A percentile compares a stretch with the other conserved stretches of the same genome.
Evolutionary conservation across 2,329 filamentous ascomycete species (phyloP).

Genomic region (Pezicula carpinea): DNA sequence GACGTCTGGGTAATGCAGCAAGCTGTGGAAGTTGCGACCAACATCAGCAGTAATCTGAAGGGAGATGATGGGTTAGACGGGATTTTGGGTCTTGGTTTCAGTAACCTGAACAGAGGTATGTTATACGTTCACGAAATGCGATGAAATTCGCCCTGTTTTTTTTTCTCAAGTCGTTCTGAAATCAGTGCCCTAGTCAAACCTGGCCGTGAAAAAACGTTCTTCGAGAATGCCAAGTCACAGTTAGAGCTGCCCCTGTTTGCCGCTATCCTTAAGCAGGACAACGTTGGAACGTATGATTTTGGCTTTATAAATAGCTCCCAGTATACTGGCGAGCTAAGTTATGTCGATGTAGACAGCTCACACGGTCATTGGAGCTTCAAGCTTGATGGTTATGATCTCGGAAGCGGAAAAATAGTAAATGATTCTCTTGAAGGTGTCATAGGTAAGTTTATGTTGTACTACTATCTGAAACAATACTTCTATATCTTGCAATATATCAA

Average conservation of each 20-base stretch:
- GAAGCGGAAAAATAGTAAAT: background rate
- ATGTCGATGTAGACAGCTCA: constrained; percentile 37
- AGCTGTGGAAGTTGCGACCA: constrained; percentile 11
- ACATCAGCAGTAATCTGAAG: constrained; percentile 13
- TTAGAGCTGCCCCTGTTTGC: constrained; percentile 42
- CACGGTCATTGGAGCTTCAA: constrained; percentile 48
- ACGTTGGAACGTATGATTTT: constrained; percentile 44
- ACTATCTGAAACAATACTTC: background rate
- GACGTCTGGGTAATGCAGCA: constrained; percentile 10
- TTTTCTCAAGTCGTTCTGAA: background rate
- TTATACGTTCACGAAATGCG: background rate
- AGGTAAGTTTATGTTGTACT: background rate
- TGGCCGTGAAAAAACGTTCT: constrained; percentile 6
- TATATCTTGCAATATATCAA: background rate
- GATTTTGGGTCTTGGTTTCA: constrained; percentile 49
- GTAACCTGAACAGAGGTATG: constrained; percentile 3
- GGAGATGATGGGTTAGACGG: constrained; percentile 38
- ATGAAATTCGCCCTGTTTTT: background rate
- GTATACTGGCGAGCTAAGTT: constrained; percentile 46
- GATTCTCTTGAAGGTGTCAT: background rate
- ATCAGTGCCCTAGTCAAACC: constrained; percentile 1
- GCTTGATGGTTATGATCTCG: constrained; percentile 24
- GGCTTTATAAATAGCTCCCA: constrained; percentile 45
- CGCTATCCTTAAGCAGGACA: constrained; percentile 40
- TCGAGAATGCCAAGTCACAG: constrained; percentile 6